These are phyloP conservation scores for Cryomyces minteri DNA, from an alignment of 495 filamentous ascomycete genomes.

Conservation along the genomic window DNA sequence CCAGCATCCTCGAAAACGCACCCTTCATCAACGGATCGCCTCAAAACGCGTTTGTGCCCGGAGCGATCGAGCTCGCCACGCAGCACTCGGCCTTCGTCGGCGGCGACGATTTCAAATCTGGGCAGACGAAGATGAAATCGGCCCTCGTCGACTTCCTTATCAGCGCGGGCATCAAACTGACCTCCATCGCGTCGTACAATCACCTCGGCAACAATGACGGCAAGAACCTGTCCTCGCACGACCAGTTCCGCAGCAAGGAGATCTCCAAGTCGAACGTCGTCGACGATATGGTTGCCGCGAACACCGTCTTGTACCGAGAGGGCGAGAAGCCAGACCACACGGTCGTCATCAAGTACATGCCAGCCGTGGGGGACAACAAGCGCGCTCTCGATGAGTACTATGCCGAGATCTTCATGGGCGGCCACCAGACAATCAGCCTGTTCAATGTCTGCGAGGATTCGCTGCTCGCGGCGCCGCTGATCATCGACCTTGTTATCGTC, in stretches of 20 bases:
- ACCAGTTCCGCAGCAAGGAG: slow-evolving; percentile 98
- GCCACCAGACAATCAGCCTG: slow-evolving; percentile 94
- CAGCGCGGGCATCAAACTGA: slow-evolving; percentile 97
- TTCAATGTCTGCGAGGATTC: slow-evolving; percentile 99
- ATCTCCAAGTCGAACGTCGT: slow-evolving; percentile 98
- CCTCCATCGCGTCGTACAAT: slow-evolving; percentile 98
- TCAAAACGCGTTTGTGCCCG: slow-evolving; percentile 97
- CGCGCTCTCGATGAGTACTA: slow-evolving; percentile 98
- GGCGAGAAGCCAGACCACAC: slow-evolving; percentile 34
- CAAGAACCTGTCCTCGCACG: slow-evolving; percentile 93
- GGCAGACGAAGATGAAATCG: slow-evolving; percentile 99
- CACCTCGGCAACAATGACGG: slow-evolving; percentile 99
- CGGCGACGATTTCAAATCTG: slow-evolving; percentile 99
- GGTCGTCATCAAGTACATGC: slow-evolving; percentile 66
- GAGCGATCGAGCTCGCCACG: slow-evolving; percentile 80
- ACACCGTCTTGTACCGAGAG: slow-evolving; percentile 70
- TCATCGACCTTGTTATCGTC: slow-evolving; percentile 86
- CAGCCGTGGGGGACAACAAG: slow-evolving; percentile 97
- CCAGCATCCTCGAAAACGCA: slow-evolving; percentile 70
- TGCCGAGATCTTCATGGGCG: slow-evolving; percentile 97
- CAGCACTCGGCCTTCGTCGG: slow-evolving; percentile 79
- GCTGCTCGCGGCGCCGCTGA: slow-evolving; percentile 86
- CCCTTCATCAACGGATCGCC: slow-evolving; percentile 99
- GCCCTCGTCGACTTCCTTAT: slow-evolving; percentile 97
- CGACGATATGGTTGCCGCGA: slow-evolving; percentile 97